Conservation (phyloP, 805 yeast genomes). For the Schwanniomyces occidentalis region DNA sequence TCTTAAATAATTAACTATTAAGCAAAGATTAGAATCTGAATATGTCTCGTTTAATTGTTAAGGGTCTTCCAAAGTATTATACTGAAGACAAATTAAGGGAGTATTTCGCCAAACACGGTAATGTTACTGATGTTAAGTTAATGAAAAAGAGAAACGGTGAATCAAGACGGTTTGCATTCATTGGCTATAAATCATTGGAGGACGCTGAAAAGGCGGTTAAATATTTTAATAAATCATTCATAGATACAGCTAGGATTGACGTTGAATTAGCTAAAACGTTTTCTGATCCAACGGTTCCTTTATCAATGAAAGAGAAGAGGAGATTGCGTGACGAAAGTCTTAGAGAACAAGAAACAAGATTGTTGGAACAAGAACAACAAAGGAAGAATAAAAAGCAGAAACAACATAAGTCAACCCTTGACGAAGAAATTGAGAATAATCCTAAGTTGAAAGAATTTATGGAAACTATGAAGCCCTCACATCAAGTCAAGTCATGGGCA, state of each 20-base stretch:
- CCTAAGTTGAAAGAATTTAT: constrained; percentile 77
- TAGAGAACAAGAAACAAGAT: constrained; percentile 42
- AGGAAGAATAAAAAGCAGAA: constrained; percentile 37
- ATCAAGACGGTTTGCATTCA: constrained; percentile 89
- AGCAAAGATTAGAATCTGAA: constrained; percentile 4
- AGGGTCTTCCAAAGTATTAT: constrained; percentile 78
- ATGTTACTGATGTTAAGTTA: constrained; percentile 85
- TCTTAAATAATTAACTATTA: neutral
- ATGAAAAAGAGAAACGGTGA: constrained; percentile 80
- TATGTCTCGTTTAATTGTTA: constrained; percentile 89
- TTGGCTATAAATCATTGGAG: constrained; percentile 72
- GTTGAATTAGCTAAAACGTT: constrained; percentile 84
- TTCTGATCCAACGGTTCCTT: constrained; percentile 79
- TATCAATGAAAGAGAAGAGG: constrained; percentile 47
- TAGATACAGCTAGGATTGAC: constrained; percentile 77
- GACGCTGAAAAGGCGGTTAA: constrained; percentile 80
- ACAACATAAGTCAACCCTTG: constrained; percentile 41
- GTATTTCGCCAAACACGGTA: constrained; percentile 61
- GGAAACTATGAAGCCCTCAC: constrained; percentile 77
- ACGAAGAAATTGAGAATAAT: constrained; percentile 61
- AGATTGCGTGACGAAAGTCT: constrained; percentile 47
- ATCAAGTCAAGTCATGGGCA: constrained; percentile 73
- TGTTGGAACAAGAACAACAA: constrained; percentile 36
- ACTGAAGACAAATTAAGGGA: constrained; percentile 70
- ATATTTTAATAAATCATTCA: constrained; percentile 73